Evolutionary conservation across 2,329 filamentous ascomycete species (phyloP).

Genomic region (Arthrobotrys conoides): DNA sequence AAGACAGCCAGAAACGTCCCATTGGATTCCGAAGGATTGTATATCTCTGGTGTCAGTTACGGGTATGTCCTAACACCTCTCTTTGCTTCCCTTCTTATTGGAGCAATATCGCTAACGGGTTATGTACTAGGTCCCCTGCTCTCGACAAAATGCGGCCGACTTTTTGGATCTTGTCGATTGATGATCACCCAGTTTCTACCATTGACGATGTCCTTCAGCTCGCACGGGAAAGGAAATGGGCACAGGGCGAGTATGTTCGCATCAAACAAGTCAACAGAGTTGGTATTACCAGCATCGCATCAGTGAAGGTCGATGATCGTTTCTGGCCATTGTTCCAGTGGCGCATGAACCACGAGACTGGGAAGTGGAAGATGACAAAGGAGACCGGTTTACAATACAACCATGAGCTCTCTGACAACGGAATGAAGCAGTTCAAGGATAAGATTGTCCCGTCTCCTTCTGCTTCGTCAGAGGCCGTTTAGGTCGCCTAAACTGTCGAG

Average conservation of each 20-base stretch:
- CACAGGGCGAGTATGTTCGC: constrained; percentile 64
- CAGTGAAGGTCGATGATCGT: constrained; percentile 64
- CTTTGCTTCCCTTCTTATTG: background rate
- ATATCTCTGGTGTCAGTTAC: constrained; percentile 59
- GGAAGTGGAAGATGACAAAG: constrained; percentile 60
- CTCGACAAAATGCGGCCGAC: constrained; percentile 64
- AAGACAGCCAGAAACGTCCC: constrained; percentile 63
- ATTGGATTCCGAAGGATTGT: constrained; percentile 62
- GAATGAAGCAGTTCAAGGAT: constrained; percentile 39
- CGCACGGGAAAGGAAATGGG: constrained; percentile 63
- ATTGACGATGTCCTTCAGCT: constrained; percentile 63
- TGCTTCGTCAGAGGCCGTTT: background rate
- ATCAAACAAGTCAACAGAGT: constrained; percentile 64
- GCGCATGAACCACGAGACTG: constrained; percentile 47
- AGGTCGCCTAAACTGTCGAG: background rate
- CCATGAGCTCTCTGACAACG: constrained; percentile 42
- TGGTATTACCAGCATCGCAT: constrained; percentile 64
- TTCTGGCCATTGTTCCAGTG: constrained; percentile 63
- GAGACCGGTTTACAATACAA: constrained; percentile 54
- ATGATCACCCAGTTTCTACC: constrained; percentile 62
- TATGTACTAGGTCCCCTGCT: constrained; percentile 60
- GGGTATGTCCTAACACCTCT: constrained; percentile 36
- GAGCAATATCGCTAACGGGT: constrained; percentile 1
- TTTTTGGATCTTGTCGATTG: constrained; percentile 64
- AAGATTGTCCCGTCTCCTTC: constrained; percentile 20